A percentile compares a stretch with the other conserved stretches of the same genome.
Conservation (phyloP, 78 protist species). For the Dictyostelium citrinum region DNA sequence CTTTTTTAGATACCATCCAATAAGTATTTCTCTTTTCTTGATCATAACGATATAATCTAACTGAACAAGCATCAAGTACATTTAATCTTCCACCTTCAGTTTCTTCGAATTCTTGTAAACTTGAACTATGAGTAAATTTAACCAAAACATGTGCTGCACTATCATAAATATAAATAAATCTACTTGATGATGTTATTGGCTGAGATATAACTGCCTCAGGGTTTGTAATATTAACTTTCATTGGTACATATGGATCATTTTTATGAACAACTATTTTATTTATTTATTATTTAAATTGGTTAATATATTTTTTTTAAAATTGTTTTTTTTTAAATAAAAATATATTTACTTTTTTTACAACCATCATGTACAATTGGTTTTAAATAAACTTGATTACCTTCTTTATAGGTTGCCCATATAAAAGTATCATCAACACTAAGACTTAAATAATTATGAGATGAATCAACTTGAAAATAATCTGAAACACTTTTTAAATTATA, state of each 20-base stretch:
- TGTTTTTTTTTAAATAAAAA: not conserved
- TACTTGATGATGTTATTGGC: not conserved
- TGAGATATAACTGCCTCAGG: not conserved
- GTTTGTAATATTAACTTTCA: not conserved
- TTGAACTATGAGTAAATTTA: not conserved
- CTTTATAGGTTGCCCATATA: conserved; percentile 23
- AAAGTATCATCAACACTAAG: conserved; percentile 53
- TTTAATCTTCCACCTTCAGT: not conserved
- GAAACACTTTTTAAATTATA: not conserved
- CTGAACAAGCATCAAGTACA: conserved; percentile 12
- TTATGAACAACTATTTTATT: not conserved
- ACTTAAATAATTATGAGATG: not conserved
- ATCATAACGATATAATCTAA: not conserved
- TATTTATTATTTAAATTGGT: not conserved
- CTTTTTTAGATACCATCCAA: conserved; percentile 9
- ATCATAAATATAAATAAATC: conserved; percentile 35
- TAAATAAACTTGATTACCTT: not conserved
- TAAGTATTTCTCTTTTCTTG: not conserved
- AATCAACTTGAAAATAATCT: not conserved
- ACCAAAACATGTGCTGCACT: not conserved
- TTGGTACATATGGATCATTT: not conserved
- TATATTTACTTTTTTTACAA: conserved; percentile 24
- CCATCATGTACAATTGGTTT: conserved; percentile 10
- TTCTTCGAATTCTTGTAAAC: not conserved
- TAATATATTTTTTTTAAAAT: no score